Percentiles rank a stretch among this genome's conserved stretches.
Conservation (phyloP, 169 alveolate species). For the Eimeria acervulina region DNA sequence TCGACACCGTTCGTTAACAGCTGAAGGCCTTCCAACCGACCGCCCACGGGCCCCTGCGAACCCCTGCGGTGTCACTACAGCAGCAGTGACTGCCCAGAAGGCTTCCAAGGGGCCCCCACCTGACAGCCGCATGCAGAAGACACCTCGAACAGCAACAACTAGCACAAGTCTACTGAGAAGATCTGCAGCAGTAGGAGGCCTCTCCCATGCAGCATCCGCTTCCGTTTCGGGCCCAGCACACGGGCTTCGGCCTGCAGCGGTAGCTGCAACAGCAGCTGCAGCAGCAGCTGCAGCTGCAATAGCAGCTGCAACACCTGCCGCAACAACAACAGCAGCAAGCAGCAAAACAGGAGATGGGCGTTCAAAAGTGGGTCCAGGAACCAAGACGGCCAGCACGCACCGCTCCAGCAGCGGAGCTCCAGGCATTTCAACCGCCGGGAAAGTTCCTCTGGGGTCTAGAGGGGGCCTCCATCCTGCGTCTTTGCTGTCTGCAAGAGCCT, state of each 20-base stretch:
- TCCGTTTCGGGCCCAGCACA: not conserved
- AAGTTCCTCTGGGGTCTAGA: not conserved
- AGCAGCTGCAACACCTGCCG: too few relatives aligned
- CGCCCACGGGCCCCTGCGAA: not conserved
- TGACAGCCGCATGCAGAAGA: conserved; percentile 13
- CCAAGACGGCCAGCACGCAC: not conserved
- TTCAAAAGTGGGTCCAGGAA: not conserved
- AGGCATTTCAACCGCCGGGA: not conserved
- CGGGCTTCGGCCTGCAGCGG: not conserved
- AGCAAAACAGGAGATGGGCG: not conserved
- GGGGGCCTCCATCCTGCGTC: conserved; percentile 3
- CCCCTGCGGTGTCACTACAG: not conserved
- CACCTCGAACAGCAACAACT: not conserved
- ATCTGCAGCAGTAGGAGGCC: not conserved
- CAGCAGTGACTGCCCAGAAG: not conserved
- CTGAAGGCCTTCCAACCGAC: not conserved
- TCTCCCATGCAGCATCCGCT: not conserved
- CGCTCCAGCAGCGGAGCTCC: conserved; percentile 5
- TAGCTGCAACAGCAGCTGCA: conserved; percentile 21
- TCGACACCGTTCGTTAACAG: conserved; percentile 26
- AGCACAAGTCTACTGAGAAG: not conserved
- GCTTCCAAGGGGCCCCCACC: not conserved
- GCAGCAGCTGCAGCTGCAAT: too few relatives aligned
- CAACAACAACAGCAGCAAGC: not conserved
- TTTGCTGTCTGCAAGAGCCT: not conserved